Percentiles rank a stretch among this genome's conserved stretches.
Evolutionary conservation across 352 stramenopile genomes (phyloP).

Genomic region (Globisporangium nodosum): DNA sequence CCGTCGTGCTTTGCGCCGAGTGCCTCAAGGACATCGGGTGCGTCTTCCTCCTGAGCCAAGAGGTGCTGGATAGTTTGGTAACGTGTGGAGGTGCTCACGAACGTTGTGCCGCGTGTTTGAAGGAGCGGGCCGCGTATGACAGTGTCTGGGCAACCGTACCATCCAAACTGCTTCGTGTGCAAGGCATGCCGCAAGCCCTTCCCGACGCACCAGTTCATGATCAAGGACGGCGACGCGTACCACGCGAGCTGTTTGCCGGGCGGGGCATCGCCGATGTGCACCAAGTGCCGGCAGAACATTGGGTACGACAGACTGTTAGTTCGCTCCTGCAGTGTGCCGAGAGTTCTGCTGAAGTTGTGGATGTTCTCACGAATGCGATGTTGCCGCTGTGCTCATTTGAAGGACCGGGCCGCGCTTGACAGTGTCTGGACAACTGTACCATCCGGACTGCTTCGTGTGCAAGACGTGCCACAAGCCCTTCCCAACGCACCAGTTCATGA

Average conservation of each 20-base stretch:
- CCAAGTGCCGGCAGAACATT: conserved; percentile 15
- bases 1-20: conserved; percentile 3
- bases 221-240: conserved; percentile 56
- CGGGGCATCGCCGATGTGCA: conserved; percentile 5
- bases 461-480: conserved; percentile 35
- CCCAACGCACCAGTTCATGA: conserved; percentile 33
- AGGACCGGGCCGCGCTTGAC: conserved; percentile 28
- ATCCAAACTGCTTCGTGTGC: conserved; percentile 46
- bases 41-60: neutral
- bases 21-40: conserved; percentile 10
- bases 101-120: neutral
- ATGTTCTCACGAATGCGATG: neutral
- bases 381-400: neutral
- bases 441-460: conserved; percentile 46
- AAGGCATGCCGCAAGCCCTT: conserved; percentile 35
- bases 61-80: too few species aligned
- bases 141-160: conserved; percentile 34
- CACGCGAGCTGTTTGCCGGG: conserved; percentile 40
- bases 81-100: neutral
- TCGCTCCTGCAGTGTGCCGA: too few species aligned
- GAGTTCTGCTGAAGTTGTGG: too few species aligned
- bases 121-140: conserved; percentile 28
- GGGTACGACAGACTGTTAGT: too few species aligned
- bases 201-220: conserved; percentile 33
- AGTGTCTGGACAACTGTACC: conserved; percentile 34